phyloP scores from a whole-genome alignment of 768 basidiomycete species.

The Podaxis sp. region DNA sequence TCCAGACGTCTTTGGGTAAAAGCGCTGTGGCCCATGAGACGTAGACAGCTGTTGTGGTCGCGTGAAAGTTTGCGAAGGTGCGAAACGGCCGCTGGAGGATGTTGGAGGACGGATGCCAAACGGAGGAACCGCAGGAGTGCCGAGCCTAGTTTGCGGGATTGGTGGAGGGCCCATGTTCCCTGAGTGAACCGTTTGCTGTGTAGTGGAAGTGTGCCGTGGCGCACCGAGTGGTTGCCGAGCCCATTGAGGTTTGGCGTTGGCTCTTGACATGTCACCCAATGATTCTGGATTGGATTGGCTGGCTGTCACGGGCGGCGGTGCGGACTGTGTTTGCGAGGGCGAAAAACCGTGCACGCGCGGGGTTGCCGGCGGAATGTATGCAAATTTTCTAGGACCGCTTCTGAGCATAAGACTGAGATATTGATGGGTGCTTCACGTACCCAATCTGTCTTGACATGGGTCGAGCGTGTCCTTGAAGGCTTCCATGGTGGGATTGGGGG shows the following conservation, averaged over 20 bases:
- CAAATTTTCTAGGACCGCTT: slow-evolving; percentile 50
- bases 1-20: not conserved
- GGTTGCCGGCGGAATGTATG: slow-evolving; percentile 50
- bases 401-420: slow-evolving; percentile 18
- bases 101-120: not conserved
- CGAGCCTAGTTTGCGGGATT: slow-evolving; percentile 37
- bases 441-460: slow-evolving; percentile 35
- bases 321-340: slow-evolving; percentile 38
- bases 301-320: slow-evolving; percentile 21
- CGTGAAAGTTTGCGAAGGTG: slow-evolving; percentile 5
- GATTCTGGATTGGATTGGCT: not conserved
- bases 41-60: not conserved
- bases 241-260: slow-evolving; percentile 8
- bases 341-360: slow-evolving; percentile 34
- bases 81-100: slow-evolving; percentile 11
- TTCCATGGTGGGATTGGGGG: not conserved
- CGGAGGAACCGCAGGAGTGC: slow-evolving; percentile 14
- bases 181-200: slow-evolving; percentile 19
- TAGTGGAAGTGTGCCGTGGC: slow-evolving; percentile 9
- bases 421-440: not conserved
- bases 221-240: slow-evolving; percentile 5
- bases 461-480: slow-evolving; percentile 15
- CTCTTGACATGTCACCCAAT: not conserved
- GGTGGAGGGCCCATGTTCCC: slow-evolving; percentile 50
- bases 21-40: slow-evolving; percentile 8